phyloP scores from a whole-genome alignment of 2,329 filamentous ascomycete species.

The Aspergillus pseudonomiae region DNA sequence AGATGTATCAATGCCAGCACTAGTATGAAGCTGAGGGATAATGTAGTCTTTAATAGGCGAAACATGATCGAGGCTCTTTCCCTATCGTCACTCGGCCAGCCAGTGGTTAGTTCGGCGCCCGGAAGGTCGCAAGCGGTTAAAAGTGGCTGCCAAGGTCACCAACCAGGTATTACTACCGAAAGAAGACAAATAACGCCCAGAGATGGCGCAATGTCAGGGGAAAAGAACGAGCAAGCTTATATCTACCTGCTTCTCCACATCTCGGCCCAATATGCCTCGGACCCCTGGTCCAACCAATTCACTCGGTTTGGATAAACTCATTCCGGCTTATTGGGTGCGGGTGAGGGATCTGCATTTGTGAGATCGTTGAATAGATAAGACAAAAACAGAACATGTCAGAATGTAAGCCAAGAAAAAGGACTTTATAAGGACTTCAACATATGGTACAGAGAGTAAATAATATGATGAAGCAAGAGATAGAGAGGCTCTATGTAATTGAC shows the following conservation, averaged over 20 bases:
- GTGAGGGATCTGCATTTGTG: background rate
- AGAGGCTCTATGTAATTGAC: background rate
- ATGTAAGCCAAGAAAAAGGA: background rate
- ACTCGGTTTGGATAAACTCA: background rate
- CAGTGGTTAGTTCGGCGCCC: background rate
- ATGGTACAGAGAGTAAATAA: background rate
- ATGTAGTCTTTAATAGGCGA: conserved; percentile 18
- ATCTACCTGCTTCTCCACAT: conserved; percentile 38
- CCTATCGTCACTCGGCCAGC: conserved; percentile 4
- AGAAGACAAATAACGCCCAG: conserved; percentile 2
- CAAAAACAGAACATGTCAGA: background rate
- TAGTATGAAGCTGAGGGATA: conserved; percentile 23
- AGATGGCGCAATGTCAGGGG: conserved; percentile 1
- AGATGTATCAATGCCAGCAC: conserved; percentile 26
- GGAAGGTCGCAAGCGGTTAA: conserved; percentile 3
- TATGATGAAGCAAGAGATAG: background rate
- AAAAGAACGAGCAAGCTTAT: conserved; percentile 4
- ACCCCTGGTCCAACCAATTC: background rate
- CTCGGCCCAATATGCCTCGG: conserved; percentile 10
- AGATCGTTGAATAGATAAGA: too few relatives aligned
- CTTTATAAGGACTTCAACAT: background rate
- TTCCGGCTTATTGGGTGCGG: background rate
- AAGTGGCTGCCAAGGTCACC: conserved; percentile 21
- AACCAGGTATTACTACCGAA: conserved; percentile 3
- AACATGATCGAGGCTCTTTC: conserved; percentile 19